Evolutionary conservation across 257 asterid species (phyloP).

Genomic region (Solanum chmielewskii): DNA sequence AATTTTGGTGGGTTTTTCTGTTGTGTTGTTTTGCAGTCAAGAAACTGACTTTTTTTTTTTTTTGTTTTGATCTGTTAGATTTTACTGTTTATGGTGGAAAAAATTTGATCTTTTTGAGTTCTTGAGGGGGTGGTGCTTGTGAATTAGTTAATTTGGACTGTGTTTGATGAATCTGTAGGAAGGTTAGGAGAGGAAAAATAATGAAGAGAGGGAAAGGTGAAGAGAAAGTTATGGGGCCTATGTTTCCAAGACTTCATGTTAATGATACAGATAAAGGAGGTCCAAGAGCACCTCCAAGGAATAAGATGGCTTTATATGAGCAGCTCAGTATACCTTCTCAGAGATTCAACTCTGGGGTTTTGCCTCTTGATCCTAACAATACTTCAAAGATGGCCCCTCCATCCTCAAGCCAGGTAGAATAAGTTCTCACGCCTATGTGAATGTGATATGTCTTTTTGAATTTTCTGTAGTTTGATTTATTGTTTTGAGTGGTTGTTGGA

Average conservation of each 20-base stretch:
- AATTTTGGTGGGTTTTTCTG: not conserved
- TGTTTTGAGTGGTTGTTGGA: not conserved
- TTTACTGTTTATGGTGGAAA: not conserved
- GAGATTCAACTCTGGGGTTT: slow-evolving; percentile 28
- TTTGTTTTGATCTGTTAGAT: not conserved
- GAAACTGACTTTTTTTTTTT: not conserved
- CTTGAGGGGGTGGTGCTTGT: not conserved
- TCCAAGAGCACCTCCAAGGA: slow-evolving; percentile 98
- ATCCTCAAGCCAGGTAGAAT: slow-evolving; percentile 37
- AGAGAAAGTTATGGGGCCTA: slow-evolving; percentile 66
- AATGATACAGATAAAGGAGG: slow-evolving; percentile 92
- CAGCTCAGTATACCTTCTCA: slow-evolving; percentile 91
- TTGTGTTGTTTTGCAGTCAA: not conserved
- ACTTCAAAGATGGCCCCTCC: slow-evolving; percentile 16
- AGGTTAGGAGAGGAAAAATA: not conserved
- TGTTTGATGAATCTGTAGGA: not conserved
- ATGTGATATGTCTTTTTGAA: not conserved
- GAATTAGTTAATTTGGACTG: not conserved
- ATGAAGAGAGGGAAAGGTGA: slow-evolving; percentile 78
- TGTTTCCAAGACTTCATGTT: slow-evolving; percentile 95
- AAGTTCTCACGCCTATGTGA: not conserved
- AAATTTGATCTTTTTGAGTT: not conserved
- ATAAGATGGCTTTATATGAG: slow-evolving; percentile 95
- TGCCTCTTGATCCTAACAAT: slow-evolving; percentile 15
- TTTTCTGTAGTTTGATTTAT: not conserved